Evolutionary conservation across 2,329 filamentous ascomycete species (phyloP), one percentile per base, ranked within the genome.

Genomic region (Ophiostoma pallidulum): DNA sequence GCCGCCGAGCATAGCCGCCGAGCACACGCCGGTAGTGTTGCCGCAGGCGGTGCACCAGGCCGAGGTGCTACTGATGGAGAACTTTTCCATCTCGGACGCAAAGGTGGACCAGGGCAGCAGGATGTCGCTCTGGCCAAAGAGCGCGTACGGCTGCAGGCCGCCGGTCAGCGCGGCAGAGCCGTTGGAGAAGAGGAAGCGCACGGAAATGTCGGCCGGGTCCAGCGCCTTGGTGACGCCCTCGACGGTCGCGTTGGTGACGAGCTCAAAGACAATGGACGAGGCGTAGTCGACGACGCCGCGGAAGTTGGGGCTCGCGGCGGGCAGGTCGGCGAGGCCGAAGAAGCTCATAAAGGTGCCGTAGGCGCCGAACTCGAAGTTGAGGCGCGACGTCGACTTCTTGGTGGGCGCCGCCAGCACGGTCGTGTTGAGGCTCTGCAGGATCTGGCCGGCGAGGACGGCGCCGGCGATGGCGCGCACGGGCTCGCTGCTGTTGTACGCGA

Each of bases 231-330:
- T 53, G 10, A 80, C 75, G 60, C 59, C 56, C 41, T 58, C 47
- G 12, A 65, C 70, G 4, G 68, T 66, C 74, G 74, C 64, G 54
- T 71, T 71, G 47, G 77, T 77, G 46, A 80, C 69, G 19, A 82
- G 68, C 70, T 95, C 90, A 62, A 94, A 90, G 6, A 73, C 73
- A 77, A 94, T 87, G 54, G 80, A 80, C 3, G 82, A 84, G 5
- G 88, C 88, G 59, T 95, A 95, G 66, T 89, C 82, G n/a, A 83
- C 80, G 12, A 95, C 70, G 47, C 85, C 85, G 50, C 69, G 80
- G 69, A 95, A 94, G 62, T 85, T 68, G 1, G 66, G 56, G 50
- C 72, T 76, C 2, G 67, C 72, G 12, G 64, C 59, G 6, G 68
- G 66, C 48, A 82, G 69, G 51, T 71, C 62, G 6, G 76, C 66